A percentile compares a stretch with the other conserved stretches of the same genome.
Evolutionary conservation across 1,139 yeast species (phyloP).

Genomic region (Debaryomyces nepalensis): DNA sequence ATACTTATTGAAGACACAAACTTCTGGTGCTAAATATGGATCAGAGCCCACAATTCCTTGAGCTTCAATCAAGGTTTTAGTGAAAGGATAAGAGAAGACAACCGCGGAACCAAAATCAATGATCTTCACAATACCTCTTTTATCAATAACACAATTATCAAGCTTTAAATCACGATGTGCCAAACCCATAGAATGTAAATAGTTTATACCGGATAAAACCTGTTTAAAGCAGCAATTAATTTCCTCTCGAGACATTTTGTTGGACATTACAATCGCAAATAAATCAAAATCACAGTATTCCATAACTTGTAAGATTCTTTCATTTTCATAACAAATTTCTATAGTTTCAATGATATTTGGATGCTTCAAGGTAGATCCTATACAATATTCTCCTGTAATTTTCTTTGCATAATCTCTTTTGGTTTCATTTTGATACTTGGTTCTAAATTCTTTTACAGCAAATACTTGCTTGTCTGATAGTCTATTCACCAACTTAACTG

Average conservation of each 20-base stretch:
- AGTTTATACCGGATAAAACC: constrained; percentile 77
- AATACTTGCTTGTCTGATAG: constrained; percentile 70
- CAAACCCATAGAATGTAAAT: constrained; percentile 84
- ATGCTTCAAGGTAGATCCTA: constrained; percentile 93
- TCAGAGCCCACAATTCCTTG: constrained; percentile 94
- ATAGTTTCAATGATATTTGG: constrained; percentile 91
- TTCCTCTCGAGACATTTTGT: constrained; percentile 85
- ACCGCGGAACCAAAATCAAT: constrained; percentile 96
- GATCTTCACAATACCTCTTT: constrained; percentile 82
- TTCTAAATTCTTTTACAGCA: constrained; percentile 92
- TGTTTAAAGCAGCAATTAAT: constrained; percentile 91
- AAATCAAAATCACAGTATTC: constrained; percentile 93
- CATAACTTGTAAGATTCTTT: constrained; percentile 88
- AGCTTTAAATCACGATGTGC: constrained; percentile 92
- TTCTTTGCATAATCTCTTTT: constrained; percentile 90
- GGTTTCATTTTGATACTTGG: constrained; percentile 74
- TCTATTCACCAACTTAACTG: constrained; percentile 77
- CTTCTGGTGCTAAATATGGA: constrained; percentile 95
- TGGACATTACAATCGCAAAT: constrained; percentile 95
- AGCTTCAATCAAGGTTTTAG: constrained; percentile 76
- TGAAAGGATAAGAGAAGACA: constrained; percentile 88
- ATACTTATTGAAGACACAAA: constrained; percentile 76
- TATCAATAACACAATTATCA: constrained; percentile 90
- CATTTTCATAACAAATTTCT: constrained; percentile 89
- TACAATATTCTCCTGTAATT: constrained; percentile 94